Evolutionary conservation across 169 alveolate species (phyloP).

Genomic region (Plasmodium chabaudi): DNA sequence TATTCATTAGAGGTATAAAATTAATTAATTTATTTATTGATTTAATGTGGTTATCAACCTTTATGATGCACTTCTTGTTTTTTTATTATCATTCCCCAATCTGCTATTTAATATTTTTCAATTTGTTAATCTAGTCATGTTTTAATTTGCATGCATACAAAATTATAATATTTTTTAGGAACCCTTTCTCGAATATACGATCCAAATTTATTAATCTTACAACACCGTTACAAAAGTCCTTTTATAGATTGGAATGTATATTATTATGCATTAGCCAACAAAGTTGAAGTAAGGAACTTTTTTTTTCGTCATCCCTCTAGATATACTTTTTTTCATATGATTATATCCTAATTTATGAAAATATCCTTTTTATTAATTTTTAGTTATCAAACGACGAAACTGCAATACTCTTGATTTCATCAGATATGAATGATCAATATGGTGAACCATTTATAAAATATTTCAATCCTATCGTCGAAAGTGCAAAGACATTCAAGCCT

Average conservation of each 20-base stretch:
- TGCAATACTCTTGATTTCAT: conserved; percentile 23
- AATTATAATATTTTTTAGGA: conserved; percentile 4
- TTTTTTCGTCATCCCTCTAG: neutral
- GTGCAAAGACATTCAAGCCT: conserved; percentile 32
- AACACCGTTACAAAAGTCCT: neutral
- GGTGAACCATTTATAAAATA: conserved; percentile 1
- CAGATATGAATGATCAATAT: conserved; percentile 39
- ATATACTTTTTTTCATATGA: neutral
- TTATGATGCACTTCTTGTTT: neutral
- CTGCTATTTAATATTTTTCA: no score
- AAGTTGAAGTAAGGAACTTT: conserved; percentile 17
- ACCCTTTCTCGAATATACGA: conserved; percentile 28
- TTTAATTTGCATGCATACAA: neutral
- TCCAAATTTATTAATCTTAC: conserved; percentile 26
- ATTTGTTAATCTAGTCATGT: neutral
- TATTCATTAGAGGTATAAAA: conserved; percentile 49
- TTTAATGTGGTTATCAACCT: neutral
- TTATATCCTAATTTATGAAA: neutral
- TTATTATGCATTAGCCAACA: conserved; percentile 45
- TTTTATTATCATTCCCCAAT: neutral
- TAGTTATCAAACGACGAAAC: conserved; percentile 24
- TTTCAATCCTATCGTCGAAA: conserved; percentile 26
- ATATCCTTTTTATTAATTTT: neutral
- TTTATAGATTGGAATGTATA: conserved; percentile 48
- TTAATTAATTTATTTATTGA: conserved; percentile 1